Base-by-base conservation (phyloP, 148 eudicot genomes). In the Chenopodium album region DNA sequence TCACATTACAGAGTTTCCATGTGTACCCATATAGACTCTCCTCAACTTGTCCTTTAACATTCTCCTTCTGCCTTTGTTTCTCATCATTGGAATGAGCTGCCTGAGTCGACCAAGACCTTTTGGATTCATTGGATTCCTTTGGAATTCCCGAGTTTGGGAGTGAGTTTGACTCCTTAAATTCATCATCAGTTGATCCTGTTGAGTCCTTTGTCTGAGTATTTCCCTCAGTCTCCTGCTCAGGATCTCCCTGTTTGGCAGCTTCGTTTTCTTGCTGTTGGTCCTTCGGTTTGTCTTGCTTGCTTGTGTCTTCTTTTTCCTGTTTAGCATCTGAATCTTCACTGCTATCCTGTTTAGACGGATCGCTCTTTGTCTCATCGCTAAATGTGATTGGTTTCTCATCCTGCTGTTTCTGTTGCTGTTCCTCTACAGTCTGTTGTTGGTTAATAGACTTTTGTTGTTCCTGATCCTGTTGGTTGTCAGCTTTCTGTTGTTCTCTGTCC, bases 1-100 rank as follows among this genome's bases (percentile, higher is more conserved):
- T 90, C 65, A 82, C 90, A 81, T 94, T 94, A 77, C 98, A 94
- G 1, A 91, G 88, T 71, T 87, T 74, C 97, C 98, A 94, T 10
- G 86, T 80, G 69, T 87, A 81, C 23, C 89, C 89, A 46, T 85
- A 83, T 10, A 81, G 47, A 70, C 88, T 84, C 73, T 72, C 86
- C 48, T 77, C 80, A 7, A 79, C 81, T 46, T 83, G 67, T 68
- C 85, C 86, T 9, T 81, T 86, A 9, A 80, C 71, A 22, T 72
- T 85, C 17, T 71, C 85, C 75, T 88, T 89, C 46, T 84, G 86
- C 72, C 98, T 90, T 75, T 88, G 89, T 46, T 92, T 94, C 82
- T 94, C 88, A 67, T 87, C 82, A 56, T 80, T 78, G 4, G 98
- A 94, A 69, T 94, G 85, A 65, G 87, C 89, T 56, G 89, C 92